Percentiles rank a stretch among this genome's conserved stretches.
Evolutionary conservation across 129 eudicot genomes (phyloP).

Genomic region (Calendula officinalis): DNA sequence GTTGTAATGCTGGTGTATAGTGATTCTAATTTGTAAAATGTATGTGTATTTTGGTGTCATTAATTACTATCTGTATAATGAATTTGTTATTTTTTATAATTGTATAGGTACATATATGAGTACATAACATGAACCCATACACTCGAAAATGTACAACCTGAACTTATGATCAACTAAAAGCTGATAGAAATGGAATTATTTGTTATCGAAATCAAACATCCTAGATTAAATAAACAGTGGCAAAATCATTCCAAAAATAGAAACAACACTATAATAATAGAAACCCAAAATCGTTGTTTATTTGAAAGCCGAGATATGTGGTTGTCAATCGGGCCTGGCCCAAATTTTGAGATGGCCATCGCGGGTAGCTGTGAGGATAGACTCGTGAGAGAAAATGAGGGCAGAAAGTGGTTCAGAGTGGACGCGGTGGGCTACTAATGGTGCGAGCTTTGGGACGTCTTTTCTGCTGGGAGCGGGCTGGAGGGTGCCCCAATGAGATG

Average conservation of each 20-base stretch:
- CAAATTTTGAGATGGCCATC: constrained; percentile 86
- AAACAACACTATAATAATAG: constrained; percentile 6
- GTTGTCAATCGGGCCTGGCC: constrained; percentile 60
- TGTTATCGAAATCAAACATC: too few relatives aligned
- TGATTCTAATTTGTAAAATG: constrained; percentile 11
- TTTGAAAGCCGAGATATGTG: constrained; percentile 25
- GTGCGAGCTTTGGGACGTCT: constrained; percentile 84
- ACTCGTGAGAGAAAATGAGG: constrained; percentile 57
- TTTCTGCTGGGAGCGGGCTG: constrained; percentile 85
- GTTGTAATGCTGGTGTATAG: background rate
- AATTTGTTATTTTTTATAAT: too few relatives aligned
- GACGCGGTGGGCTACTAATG: constrained; percentile 74
- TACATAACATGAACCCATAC: too few relatives aligned
- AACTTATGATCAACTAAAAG: too few relatives aligned
- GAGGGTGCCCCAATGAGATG: constrained; percentile 74
- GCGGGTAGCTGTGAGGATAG: constrained; percentile 60
- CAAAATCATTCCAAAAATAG: constrained; percentile 16
- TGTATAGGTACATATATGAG: too few relatives aligned
- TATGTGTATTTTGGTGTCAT: constrained; percentile 17
- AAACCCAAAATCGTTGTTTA: constrained; percentile 3
- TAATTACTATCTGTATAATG: too few relatives aligned
- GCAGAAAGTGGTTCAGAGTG: constrained; percentile 83
- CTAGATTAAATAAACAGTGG: too few relatives aligned
- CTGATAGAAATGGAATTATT: too few relatives aligned
- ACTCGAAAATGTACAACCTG: too few relatives aligned